Evolutionary conservation across 1,139 yeast species (phyloP).

Genomic region (Taphrina pruni): DNA sequence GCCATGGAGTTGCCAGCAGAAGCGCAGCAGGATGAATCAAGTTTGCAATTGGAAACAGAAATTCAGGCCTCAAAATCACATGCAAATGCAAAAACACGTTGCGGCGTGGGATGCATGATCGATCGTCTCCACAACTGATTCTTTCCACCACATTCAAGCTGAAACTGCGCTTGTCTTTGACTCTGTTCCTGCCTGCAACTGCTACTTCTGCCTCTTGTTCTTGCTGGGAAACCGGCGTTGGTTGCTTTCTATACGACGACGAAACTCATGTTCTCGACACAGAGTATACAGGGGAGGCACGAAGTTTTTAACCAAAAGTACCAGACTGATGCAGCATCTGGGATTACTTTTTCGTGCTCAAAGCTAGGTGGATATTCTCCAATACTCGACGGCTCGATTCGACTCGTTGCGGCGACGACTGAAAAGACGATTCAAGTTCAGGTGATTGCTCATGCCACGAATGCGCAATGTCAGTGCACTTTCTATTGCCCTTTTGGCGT

Average conservation of each 20-base stretch:
- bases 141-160: too few species aligned
- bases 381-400: constrained; percentile 10
- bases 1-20: too few species aligned
- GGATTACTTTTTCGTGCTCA: constrained; percentile 9
- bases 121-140: too few species aligned
- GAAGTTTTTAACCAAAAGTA: constrained; percentile 7
- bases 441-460: constrained; percentile 2
- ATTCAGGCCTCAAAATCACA: not conserved
- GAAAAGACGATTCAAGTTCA: not conserved
- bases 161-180: too few species aligned
- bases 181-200: not conserved
- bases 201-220: not conserved
- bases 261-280: not conserved
- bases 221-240: not conserved
- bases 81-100: not conserved
- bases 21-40: too few species aligned
- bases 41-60: too few species aligned
- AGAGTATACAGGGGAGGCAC: constrained; percentile 9
- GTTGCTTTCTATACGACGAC: too few species aligned
- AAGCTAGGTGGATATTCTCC: constrained; percentile 8
- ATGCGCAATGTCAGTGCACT: not conserved
- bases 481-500: not conserved
- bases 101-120: too few species aligned
- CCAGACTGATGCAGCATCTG: not conserved
- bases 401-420: not conserved